Evolutionary conservation across 2,329 filamentous ascomycete genomes (phyloP).

Genomic region (Claviceps capensis): DNA sequence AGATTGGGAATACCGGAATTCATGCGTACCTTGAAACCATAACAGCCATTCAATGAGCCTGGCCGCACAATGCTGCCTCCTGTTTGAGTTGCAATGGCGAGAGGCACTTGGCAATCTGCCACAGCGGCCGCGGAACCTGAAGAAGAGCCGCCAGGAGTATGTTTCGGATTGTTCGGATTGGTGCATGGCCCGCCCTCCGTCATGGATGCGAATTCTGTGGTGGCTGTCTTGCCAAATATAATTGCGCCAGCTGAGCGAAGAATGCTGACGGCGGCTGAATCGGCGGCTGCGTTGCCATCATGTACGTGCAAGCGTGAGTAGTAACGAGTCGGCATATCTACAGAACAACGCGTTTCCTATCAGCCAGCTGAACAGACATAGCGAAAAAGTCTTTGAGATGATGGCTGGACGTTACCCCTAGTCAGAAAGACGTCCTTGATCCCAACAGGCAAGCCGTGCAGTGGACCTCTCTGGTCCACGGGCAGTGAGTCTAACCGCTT

Average conservation of each 20-base stretch:
- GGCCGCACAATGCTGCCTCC: slow-evolving; percentile 51
- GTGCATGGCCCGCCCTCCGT: slow-evolving; percentile 39
- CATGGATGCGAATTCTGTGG: slow-evolving; percentile 50
- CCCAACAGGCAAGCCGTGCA: slow-evolving; percentile 44
- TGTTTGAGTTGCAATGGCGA: slow-evolving; percentile 52
- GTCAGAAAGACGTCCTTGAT: slow-evolving; percentile 48
- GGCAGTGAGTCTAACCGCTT: slow-evolving; percentile 35
- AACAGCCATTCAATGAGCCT: slow-evolving; percentile 50
- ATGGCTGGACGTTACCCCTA: slow-evolving; percentile 24
- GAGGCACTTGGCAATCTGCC: slow-evolving; percentile 46
- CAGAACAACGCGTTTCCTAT: not conserved
- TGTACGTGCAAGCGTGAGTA: slow-evolving; percentile 39
- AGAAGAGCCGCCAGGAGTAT: slow-evolving; percentile 55
- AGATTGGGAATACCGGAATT: no score
- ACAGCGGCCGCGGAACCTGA: slow-evolving; percentile 54
- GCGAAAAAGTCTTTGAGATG: not conserved
- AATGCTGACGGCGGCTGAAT: slow-evolving; percentile 37
- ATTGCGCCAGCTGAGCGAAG: slow-evolving; percentile 41
- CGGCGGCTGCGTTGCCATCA: slow-evolving; percentile 28
- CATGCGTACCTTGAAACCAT: slow-evolving; percentile 36
- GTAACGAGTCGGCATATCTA: slow-evolving; percentile 42
- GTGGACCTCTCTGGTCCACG: slow-evolving; percentile 31
- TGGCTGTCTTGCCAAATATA: slow-evolving; percentile 37
- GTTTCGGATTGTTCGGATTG: slow-evolving; percentile 51
- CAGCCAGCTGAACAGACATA: not conserved